phyloP scores from a whole-genome alignment of 208 protist species.

The Wallacemonas collosoma region DNA sequence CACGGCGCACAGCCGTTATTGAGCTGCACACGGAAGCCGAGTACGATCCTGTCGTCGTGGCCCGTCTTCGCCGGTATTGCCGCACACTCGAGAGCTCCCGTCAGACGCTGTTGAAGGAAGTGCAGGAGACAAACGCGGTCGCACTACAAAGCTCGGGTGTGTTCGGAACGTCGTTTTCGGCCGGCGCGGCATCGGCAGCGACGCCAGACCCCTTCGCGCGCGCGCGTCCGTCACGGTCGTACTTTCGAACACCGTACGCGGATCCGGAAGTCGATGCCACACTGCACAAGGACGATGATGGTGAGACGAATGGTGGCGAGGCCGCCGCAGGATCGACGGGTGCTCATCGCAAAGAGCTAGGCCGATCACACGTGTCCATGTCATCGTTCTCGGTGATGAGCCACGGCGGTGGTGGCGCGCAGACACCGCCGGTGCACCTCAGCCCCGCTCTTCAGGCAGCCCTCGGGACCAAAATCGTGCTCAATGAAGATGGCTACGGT shows the following conservation, averaged over 20 bases:
- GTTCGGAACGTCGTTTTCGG: conserved; percentile 2
- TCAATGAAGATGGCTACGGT: conserved; percentile 38
- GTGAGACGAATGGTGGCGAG: neutral
- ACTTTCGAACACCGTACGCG: conserved; percentile 35
- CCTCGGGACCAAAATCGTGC: conserved; percentile 39
- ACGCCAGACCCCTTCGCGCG: neutral
- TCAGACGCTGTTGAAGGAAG: conserved; percentile 26
- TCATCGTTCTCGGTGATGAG: conserved; percentile 3
- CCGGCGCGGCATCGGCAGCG: neutral
- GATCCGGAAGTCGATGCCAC: conserved; percentile 50
- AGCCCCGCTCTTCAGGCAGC: conserved; percentile 7
- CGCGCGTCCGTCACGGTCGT: neutral
- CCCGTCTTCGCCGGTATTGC: conserved; percentile 41
- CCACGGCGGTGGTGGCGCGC: neutral
- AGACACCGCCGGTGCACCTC: neutral
- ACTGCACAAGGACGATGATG: conserved; percentile 38
- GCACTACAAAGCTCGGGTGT: neutral
- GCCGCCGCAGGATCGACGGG: neutral
- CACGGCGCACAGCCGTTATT: conserved; percentile 36
- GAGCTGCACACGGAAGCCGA: conserved; percentile 43
- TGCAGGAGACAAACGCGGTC: neutral
- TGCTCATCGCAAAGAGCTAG: neutral
- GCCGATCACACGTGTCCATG: neutral
- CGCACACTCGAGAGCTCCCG: conserved; percentile 33
- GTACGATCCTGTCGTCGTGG: conserved; percentile 39